Evolutionary conservation across 116 monocot species (phyloP).

Genomic region (Phalaenopsis hybrid): DNA sequence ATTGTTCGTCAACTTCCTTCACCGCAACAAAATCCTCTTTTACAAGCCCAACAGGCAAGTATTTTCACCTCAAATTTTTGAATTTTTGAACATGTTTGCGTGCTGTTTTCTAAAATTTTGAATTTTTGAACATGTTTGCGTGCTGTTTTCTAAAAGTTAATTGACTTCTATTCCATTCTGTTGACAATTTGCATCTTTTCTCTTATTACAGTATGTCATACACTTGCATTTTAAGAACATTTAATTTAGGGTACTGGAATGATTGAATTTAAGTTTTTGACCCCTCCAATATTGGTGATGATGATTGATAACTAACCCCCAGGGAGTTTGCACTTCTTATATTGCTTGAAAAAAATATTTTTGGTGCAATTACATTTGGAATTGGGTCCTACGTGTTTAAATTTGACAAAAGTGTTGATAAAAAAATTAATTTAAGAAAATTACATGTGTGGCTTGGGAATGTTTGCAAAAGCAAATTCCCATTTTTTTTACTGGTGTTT

Average conservation of each 20-base stretch:
- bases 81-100: not conserved
- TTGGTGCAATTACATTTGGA: no score
- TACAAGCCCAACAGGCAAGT: slow-evolving; percentile 54
- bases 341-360: not conserved
- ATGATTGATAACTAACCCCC: not conserved
- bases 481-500: no score
- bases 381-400: no score
- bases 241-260: not conserved
- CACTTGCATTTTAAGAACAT: not conserved
- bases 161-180: not conserved
- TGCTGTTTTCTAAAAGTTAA: not conserved
- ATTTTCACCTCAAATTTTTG: not conserved
- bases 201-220: not conserved
- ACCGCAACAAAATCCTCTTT: slow-evolving; percentile 49
- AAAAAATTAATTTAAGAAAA: no score
- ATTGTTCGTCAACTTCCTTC: slow-evolving; percentile 44
- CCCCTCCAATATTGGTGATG: not conserved
- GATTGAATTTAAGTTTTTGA: not conserved
- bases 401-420: no score
- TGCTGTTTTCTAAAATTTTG: not conserved
- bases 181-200: not conserved
- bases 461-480: no score
- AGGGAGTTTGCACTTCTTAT: not conserved
- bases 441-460: no score
- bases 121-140: not conserved